phyloP scores from a whole-genome alignment of 352 stramenopile species.

The Phytophthora macrochlamydospora region DNA sequence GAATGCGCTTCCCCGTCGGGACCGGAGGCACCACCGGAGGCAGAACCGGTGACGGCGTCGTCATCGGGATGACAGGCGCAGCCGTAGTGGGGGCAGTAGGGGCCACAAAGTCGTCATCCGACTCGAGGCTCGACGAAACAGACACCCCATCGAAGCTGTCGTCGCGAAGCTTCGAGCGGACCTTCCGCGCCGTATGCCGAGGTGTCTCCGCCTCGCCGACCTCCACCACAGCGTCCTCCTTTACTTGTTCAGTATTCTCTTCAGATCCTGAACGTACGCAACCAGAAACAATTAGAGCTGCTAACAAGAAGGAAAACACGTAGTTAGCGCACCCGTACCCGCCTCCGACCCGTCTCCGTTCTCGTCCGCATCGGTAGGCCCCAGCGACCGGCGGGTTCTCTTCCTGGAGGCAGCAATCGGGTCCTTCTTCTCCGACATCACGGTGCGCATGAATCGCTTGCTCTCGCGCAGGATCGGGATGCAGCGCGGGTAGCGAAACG shows the following conservation, averaged over 20 bases:
- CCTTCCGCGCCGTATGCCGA: not conserved
- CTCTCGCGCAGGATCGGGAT: slow-evolving; percentile 29
- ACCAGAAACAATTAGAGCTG: not conserved
- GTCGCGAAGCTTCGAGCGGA: not conserved
- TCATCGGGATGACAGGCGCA: not conserved
- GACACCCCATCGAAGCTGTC: slow-evolving; percentile 12
- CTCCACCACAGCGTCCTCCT: not conserved
- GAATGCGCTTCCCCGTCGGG: not conserved
- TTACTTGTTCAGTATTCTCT: not conserved
- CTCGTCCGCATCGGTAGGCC: slow-evolving; percentile 6
- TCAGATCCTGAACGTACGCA: slow-evolving; percentile 10
- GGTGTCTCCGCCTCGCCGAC: not conserved
- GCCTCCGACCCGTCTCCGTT: slow-evolving; percentile 13
- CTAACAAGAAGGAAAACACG: not conserved
- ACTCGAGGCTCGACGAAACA: not conserved
- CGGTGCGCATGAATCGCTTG: slow-evolving; percentile 37
- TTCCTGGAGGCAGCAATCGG: slow-evolving; percentile 12
- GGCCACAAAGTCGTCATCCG: not conserved
- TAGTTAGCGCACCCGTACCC: not conserved
- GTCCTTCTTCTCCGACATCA: slow-evolving; percentile 28
- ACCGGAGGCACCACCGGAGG: not conserved
- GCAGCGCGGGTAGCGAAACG: slow-evolving; percentile 34
- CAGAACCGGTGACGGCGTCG: not conserved
- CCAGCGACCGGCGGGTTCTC: slow-evolving; percentile 12
- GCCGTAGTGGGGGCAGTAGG: not conserved